Percentiles rank a stretch among this genome's conserved stretches.
Evolutionary conservation across 202 grass and related monocot species (phyloP).

Genomic region (Setaria viridis): DNA sequence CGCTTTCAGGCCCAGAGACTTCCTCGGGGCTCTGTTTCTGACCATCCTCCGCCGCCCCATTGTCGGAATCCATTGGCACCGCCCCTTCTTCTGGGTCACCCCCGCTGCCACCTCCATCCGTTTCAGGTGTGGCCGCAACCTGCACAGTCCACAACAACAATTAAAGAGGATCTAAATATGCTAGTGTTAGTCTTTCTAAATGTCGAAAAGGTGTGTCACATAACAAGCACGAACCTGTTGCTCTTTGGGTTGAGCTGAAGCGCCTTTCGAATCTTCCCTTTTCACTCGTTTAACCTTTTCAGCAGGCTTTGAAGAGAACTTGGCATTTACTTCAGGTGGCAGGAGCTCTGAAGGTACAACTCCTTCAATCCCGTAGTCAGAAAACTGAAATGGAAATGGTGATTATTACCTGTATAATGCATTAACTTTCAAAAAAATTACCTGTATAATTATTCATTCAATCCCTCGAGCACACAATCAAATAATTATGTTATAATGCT

Average conservation of each 20-base stretch:
- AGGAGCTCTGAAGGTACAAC: slow-evolving; percentile 85
- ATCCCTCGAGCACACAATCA: neutral
- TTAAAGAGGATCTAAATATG: neutral
- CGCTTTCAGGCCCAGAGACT: slow-evolving; percentile 70
- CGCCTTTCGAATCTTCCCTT: slow-evolving; percentile 71
- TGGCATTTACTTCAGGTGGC: slow-evolving; percentile 72
- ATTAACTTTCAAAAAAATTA: neutral
- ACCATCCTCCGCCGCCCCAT: slow-evolving; percentile 49
- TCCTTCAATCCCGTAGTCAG: slow-evolving; percentile 81
- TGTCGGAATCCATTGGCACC: slow-evolving; percentile 82
- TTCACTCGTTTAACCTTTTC: slow-evolving; percentile 84
- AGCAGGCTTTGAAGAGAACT: slow-evolving; percentile 66
- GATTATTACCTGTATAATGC: neutral
- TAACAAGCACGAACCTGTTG: slow-evolving; percentile 59
- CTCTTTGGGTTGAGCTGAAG: slow-evolving; percentile 68
- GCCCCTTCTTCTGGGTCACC: slow-evolving; percentile 89
- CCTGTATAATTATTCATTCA: neutral
- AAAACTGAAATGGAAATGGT: slow-evolving; percentile 46
- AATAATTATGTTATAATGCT: neutral
- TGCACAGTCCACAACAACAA: slow-evolving; percentile 37
- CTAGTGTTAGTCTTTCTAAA: neutral
- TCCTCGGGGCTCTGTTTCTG: slow-evolving; percentile 78
- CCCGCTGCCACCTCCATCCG: slow-evolving; percentile 71
- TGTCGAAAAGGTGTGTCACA: neutral
- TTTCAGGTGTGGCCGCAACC: slow-evolving; percentile 71